Base-by-base conservation (phyloP, 768 basidiomycete genomes). In the Kwoniella dejecticola region DNA sequence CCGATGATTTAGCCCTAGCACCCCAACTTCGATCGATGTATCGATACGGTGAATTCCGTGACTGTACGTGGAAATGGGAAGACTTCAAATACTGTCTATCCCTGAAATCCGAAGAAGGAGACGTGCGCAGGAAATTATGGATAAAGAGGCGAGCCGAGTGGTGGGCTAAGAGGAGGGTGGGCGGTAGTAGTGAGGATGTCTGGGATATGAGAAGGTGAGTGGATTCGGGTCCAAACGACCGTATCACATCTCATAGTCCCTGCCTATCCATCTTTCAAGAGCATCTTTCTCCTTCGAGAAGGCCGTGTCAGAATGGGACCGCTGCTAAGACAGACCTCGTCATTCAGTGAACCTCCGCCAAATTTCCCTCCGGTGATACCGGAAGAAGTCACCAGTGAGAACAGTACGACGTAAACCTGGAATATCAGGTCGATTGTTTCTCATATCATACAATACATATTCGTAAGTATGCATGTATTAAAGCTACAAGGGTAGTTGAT, bases 31-130 rank as follows among this genome's bases (percentile, higher is more conserved):
- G 87, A 70, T 87, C 88, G 1, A 79, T 97, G 54, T 98, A 98
- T 79, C 85, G 95, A 73, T 86, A 88, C 67, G 95, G 95, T 6
- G 80, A 85, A 59, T 84, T 86, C 57, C 80, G 85, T 0, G 84
- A 86, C 56, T 97, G 94, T 79, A 82, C 81, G 0, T 82, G 83
- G 45, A 93, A 95, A 76, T 83, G 87, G 74, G 87, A 91, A 60
- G 93, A 95, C 70, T 94, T 95, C 84, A 96, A 96, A 79, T 95
- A 90, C 79, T 99, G 95, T 80, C 81, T 95, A 82, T 88, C 86
- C 62, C 81, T 89, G 63, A 95, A 92, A 79, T 82, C 85, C 12
- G 81, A 90, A 78, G 84, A 88, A 53, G 86, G 87, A 15, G 91
- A 93, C 57, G 84, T 87, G 70, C 85, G 86, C 73, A 83, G 89